Evolutionary conservation across 371 early-diverging fungal species (phyloP).

Genomic region (Mortierella sp.): DNA sequence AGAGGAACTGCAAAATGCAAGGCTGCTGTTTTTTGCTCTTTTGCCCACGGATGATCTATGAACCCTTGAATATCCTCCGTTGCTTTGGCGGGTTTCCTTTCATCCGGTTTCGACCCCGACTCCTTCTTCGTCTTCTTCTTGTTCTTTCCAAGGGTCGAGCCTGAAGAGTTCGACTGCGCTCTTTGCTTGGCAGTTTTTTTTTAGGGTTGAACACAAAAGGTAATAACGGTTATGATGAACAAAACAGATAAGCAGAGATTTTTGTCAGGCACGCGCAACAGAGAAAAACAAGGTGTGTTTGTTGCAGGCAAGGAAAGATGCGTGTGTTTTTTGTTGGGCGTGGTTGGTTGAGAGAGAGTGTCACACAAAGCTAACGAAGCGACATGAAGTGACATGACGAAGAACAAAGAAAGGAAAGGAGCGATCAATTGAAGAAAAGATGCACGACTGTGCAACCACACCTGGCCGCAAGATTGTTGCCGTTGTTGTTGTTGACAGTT

Average conservation of each 20-base stretch:
- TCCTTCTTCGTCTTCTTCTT: no score
- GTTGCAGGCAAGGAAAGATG: background rate
- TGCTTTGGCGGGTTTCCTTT: background rate
- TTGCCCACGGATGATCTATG: slow-evolving; percentile 1
- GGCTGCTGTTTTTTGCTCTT: background rate
- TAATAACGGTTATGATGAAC: background rate
- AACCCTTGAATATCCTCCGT: background rate
- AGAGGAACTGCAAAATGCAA: no score
- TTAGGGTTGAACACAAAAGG: background rate
- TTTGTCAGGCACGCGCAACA: background rate
- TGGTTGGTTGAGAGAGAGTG: background rate
- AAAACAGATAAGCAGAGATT: background rate
- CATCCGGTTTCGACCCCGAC: background rate
- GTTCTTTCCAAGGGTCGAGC: background rate
- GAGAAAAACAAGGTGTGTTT: background rate
- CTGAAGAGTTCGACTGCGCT: background rate
- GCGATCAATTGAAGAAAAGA: background rate
- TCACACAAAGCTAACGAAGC: background rate
- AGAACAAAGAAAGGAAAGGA: background rate
- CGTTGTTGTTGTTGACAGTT: background rate
- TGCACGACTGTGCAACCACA: slow-evolving; percentile 1
- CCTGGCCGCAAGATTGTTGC: background rate
- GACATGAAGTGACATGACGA: background rate
- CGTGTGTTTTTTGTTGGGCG: no score
- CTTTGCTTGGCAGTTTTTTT: slow-evolving; percentile 2